These are phyloP conservation scores for Opeltia flavorubescens DNA, from an alignment of 495 filamentous ascomycete genomes.

Conservation along the genomic window DNA sequence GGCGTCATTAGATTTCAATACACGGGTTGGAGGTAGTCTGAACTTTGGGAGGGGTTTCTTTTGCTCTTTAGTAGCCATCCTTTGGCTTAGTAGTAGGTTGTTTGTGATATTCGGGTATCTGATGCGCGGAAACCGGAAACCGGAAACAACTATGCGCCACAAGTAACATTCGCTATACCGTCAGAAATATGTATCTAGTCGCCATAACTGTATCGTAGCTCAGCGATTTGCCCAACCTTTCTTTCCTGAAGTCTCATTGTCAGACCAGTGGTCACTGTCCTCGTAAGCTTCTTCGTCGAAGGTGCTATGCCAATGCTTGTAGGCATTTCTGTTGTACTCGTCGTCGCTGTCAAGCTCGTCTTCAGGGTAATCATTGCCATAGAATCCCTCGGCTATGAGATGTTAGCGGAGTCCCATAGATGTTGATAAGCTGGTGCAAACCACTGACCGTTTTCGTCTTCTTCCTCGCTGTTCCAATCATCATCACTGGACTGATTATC, in stretches of 20 bases:
- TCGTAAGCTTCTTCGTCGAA: conserved; percentile 46
- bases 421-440: conserved; percentile 1
- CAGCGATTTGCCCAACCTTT: background rate
- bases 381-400: conserved; percentile 43
- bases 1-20: no score
- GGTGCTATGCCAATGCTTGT: conserved; percentile 29
- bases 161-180: no score
- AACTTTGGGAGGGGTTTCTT: no score
- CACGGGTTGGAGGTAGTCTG: no score
- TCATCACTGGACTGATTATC: conserved; percentile 33
- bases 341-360: conserved; percentile 47
- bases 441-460: conserved; percentile 42
- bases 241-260: conserved; percentile 23
- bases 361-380: conserved; percentile 54
- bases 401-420: background rate
- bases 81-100: no score
- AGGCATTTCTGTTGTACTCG: conserved; percentile 36
- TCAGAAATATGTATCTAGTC: no score
- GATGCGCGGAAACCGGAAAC: no score
- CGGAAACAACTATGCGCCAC: no score
- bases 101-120: no score
- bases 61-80: no score
- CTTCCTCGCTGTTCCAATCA: conserved; percentile 46
- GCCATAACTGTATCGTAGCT: background rate
- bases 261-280: conserved; percentile 26